These are phyloP conservation scores for Phyllosticta ampelicida DNA, from an alignment of 2,329 filamentous ascomycete species.

Conservation along the genomic window DNA sequence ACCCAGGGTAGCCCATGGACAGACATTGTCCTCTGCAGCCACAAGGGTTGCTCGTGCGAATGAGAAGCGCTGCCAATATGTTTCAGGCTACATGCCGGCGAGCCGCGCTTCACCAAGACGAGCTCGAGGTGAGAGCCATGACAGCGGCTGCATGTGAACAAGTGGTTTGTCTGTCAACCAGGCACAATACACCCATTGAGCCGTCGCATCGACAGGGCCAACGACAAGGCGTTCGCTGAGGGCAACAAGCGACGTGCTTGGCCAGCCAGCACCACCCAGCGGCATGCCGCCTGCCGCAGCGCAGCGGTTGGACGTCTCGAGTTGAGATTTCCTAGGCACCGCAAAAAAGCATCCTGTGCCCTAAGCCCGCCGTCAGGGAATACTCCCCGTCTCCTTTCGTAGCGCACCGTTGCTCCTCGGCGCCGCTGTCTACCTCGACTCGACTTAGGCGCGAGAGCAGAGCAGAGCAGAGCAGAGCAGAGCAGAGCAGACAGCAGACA, in stretches of 20 bases:
- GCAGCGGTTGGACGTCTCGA: background rate
- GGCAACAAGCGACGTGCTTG: too few species aligned
- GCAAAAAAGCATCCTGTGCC: background rate
- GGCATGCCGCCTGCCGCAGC: background rate
- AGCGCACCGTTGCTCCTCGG: background rate
- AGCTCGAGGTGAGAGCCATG: background rate
- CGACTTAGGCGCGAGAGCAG: background rate
- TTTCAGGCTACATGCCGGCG: slow-evolving; percentile 5
- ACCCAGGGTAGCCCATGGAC: slow-evolving; percentile 4
- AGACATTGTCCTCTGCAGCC: slow-evolving; percentile 5
- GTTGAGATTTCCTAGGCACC: background rate
- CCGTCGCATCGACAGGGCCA: too few species aligned
- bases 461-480: too few species aligned
- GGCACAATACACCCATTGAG: too few species aligned
- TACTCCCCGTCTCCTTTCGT: background rate
- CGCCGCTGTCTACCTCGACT: background rate
- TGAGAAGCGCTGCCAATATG: slow-evolving; percentile 4
- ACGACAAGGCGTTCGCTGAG: too few species aligned
- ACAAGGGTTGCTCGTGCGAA: slow-evolving; percentile 9
- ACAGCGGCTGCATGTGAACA: background rate
- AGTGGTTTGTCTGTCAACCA: too few species aligned
- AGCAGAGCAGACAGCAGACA: too few species aligned
- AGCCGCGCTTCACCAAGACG: background rate
- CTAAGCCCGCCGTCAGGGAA: background rate
- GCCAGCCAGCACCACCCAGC: too few species aligned